Evolutionary conservation across 306 rosid genomes (phyloP), one percentile per base, ranked within the genome.

Genomic region (Cajanus cajan): DNA sequence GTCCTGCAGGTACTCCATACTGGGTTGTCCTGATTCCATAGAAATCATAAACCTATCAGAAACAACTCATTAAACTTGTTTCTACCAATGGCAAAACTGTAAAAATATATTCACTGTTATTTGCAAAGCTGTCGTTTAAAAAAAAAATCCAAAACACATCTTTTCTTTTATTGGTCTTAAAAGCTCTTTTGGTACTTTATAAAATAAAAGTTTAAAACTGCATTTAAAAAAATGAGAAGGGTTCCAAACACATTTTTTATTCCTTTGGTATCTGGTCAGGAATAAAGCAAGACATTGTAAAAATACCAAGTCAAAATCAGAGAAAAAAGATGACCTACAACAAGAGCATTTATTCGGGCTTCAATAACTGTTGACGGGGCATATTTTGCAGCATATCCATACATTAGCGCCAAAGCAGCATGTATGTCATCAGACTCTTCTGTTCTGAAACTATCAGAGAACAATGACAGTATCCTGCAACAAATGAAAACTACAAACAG

Each of bases 391-490:
- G 98, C 98, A 85, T 94, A 94, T 74, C 98, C 98, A 82, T 94
- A 94, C 98, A 94, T 94, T 51, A 94, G 84, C 28, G 98, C 98
- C 86, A 94, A 87, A 83, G 97, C 98, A 87, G 98, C 98, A 86
- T 94, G 97, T 78, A 90, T 89, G 78, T 94, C 98, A 79, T 94
- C 98, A 52, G 97, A 90, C 63, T 90, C 98, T 74, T 90, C 98
- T 9, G 91, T 78, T 86, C 79, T 90, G 83, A 82, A 89, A 87
- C 86, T 88, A 73, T 94, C 97, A 3, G 98, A 89, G 86, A 94
- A 92, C 79, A 94, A 48, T 48, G 98, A 90, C 71, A 94, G 71
- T 87, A 94, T 87, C 90, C 98, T 94, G 90, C 87, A 90, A 79
- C 75, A 76, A 54, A 74, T 24, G 71, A 79, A 86, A 83, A 74